phyloP scores from a whole-genome alignment of 352 stramenopile genomes.

The Pythium graminicola region DNA sequence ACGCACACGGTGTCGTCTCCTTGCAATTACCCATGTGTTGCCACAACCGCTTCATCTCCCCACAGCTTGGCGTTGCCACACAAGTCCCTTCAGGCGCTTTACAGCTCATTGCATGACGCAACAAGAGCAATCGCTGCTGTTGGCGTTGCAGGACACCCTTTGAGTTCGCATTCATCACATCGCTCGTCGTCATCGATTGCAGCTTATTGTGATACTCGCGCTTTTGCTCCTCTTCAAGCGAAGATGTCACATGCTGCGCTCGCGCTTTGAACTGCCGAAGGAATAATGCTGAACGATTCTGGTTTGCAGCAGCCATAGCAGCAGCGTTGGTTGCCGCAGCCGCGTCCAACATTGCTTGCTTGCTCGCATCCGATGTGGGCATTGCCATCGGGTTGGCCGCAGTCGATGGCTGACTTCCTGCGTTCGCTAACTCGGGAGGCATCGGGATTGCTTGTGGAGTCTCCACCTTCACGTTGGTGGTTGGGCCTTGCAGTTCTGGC shows the following conservation, averaged over 20 bases:
- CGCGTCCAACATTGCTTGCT: slow-evolving; percentile 18
- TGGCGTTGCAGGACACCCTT: slow-evolving; percentile 97
- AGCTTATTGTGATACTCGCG: slow-evolving; percentile 83
- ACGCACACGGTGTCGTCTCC: slow-evolving; percentile 93
- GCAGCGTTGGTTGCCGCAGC: slow-evolving; percentile 18
- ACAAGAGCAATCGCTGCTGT: slow-evolving; percentile 95
- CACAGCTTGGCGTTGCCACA: slow-evolving; percentile 93
- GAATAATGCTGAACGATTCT: slow-evolving; percentile 72
- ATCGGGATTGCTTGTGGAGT: slow-evolving; percentile 25
- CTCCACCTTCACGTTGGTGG: slow-evolving; percentile 28
- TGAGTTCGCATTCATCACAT: slow-evolving; percentile 61
- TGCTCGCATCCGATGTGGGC: background rate
- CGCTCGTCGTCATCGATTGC: slow-evolving; percentile 69
- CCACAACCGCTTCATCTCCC: slow-evolving; percentile 97
- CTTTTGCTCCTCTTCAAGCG: slow-evolving; percentile 71
- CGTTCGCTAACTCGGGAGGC: slow-evolving; percentile 24
- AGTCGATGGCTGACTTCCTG: background rate
- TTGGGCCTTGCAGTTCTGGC: slow-evolving; percentile 43
- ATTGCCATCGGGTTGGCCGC: slow-evolving; percentile 9
- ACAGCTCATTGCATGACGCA: slow-evolving; percentile 98
- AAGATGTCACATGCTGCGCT: slow-evolving; percentile 73
- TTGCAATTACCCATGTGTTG: slow-evolving; percentile 98
- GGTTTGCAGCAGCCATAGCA: slow-evolving; percentile 30
- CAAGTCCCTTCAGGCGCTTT: slow-evolving; percentile 92
- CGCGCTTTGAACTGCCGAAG: slow-evolving; percentile 75